phyloP scores from a whole-genome alignment of 495 filamentous ascomycete species.

The Acidomyces sp. region DNA sequence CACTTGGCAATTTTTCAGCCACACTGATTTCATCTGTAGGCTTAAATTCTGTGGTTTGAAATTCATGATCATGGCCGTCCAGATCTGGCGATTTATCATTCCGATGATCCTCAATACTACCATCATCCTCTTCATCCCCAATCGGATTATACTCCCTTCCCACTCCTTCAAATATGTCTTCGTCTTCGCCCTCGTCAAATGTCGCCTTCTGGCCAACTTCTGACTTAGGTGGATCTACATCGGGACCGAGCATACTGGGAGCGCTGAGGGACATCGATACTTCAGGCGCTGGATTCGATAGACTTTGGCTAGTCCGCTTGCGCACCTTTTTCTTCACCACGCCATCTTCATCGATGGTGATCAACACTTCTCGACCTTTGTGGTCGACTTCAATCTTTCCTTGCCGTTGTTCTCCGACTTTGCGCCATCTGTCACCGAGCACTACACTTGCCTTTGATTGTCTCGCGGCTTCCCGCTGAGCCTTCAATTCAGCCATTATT shows the following conservation, averaged over 20 bases:
- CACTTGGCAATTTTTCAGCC: background rate
- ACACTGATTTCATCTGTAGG: background rate
- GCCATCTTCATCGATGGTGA: conserved; percentile 75
- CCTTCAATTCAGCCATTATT: conserved; percentile 70
- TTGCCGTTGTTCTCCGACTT: conserved; percentile 55
- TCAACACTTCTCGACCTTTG: conserved; percentile 67
- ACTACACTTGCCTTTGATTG: conserved; percentile 43
- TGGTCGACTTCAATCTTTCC: conserved; percentile 64
- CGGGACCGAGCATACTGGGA: conserved; percentile 14
- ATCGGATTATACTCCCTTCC: conserved; percentile 81
- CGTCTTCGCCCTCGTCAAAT: conserved; percentile 49
- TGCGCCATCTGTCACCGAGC: conserved; percentile 66
- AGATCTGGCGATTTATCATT: conserved; percentile 2
- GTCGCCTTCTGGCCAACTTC: conserved; percentile 38
- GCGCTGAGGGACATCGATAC: conserved; percentile 10
- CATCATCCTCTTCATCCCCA: conserved; percentile 41
- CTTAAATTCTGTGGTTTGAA: too few species aligned
- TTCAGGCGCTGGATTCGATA: conserved; percentile 20
- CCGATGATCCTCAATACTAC: conserved; percentile 13
- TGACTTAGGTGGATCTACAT: conserved; percentile 33
- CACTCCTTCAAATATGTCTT: conserved; percentile 76
- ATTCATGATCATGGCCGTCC: too few species aligned
- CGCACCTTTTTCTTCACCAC: conserved; percentile 75
- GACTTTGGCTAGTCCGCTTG: conserved; percentile 32
- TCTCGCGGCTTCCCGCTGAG: conserved; percentile 45